A percentile compares a stretch with the other conserved stretches of the same genome.
Evolutionary conservation across 805 yeast genomes (phyloP).

Genomic region (Starmerella floris): DNA sequence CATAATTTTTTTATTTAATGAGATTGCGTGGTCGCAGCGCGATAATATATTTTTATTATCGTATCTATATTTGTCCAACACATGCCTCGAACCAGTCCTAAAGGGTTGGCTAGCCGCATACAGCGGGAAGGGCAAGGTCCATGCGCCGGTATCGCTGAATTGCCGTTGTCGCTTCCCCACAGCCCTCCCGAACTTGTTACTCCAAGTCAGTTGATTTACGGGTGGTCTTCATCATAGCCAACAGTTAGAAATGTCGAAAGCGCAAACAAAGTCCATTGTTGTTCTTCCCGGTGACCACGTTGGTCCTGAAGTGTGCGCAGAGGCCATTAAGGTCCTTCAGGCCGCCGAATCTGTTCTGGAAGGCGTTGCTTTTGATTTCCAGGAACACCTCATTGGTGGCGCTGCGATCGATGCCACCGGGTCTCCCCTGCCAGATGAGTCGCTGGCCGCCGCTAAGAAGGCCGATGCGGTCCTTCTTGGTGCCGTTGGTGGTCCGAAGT

Average conservation of each 20-base stretch:
- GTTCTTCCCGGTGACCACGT: constrained; percentile 95
- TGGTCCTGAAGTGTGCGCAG: constrained; percentile 78
- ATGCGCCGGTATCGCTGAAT: neutral
- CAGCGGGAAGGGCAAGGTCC: no score
- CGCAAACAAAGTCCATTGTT: constrained; percentile 53
- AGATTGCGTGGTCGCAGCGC: neutral
- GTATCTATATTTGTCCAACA: neutral
- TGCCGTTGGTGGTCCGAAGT: constrained; percentile 98
- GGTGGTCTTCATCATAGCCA: no score
- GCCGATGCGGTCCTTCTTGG: constrained; percentile 95
- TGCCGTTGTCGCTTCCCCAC: neutral
- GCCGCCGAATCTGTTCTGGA: constrained; percentile 55
- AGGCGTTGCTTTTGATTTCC: constrained; percentile 54
- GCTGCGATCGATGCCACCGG: constrained; percentile 98
- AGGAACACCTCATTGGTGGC: constrained; percentile 86
- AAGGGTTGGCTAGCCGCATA: no score
- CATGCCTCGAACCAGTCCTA: neutral
- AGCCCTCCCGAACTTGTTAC: no score
- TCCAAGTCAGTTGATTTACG: no score
- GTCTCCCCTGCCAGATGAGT: constrained; percentile 71
- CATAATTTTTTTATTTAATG: neutral
- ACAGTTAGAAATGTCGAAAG: no score
- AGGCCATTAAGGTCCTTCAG: constrained; percentile 80
- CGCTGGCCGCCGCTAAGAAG: constrained; percentile 66
- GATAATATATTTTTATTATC: neutral